phyloP scores from a whole-genome alignment of 371 early-diverging fungal genomes.

The Haplosporangium sp. region DNA sequence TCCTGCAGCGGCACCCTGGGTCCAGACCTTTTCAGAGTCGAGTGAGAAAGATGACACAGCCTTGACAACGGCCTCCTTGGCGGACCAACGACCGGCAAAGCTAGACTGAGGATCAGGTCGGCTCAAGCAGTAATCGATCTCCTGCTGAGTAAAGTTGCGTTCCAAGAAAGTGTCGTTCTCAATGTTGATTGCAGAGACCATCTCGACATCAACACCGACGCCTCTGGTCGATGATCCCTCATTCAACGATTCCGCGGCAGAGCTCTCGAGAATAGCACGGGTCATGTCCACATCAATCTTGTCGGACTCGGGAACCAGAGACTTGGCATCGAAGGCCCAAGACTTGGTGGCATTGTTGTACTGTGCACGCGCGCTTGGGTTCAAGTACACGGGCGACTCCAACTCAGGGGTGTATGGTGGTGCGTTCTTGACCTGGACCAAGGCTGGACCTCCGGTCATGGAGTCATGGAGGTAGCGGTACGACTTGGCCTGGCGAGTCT shows the following conservation, averaged over 20 bases:
- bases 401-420: conserved; percentile 92
- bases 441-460: conserved; percentile 85
- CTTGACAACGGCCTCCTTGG: conserved; percentile 97
- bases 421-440: conserved; percentile 90
- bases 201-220: conserved; percentile 94
- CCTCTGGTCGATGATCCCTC: conserved; percentile 54
- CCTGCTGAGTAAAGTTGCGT: conserved; percentile 90
- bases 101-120: conserved; percentile 86
- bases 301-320: conserved; percentile 51
- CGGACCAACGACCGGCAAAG: conserved; percentile 96
- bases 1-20: conserved; percentile 88
- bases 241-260: conserved; percentile 60
- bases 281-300: conserved; percentile 70
- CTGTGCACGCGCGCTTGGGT: conserved; percentile 90
- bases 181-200: conserved; percentile 82
- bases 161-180: conserved; percentile 88
- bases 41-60: conserved; percentile 80
- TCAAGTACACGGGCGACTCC: conserved; percentile 89
- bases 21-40: conserved; percentile 72
- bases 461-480: conserved; percentile 96
- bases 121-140: conserved; percentile 83
- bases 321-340: conserved; percentile 77
- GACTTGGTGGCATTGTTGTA: conserved; percentile 79
- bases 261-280: conserved; percentile 68
- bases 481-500: conserved; percentile 81